phyloP scores from a whole-genome alignment of 2,329 filamentous ascomycete genomes.

The Ophiostoma piceae region DNA sequence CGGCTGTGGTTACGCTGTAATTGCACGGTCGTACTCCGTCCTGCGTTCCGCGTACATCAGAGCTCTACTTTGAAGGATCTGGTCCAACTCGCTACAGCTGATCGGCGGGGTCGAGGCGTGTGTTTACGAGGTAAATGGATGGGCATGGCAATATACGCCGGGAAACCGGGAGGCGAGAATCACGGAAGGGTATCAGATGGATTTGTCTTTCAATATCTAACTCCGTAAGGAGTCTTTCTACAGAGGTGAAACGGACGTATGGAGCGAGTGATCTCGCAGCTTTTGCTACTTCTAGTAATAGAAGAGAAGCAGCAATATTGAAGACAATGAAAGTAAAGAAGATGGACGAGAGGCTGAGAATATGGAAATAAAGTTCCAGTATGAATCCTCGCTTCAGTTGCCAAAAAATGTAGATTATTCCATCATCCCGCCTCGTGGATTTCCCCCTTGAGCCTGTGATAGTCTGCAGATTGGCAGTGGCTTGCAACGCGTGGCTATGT shows the following conservation, averaged over 20 bases:
- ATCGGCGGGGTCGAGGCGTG: not conserved
- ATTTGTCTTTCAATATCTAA: not conserved
- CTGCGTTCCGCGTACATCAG: not conserved
- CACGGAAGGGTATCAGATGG: not conserved
- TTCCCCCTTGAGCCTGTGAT: not conserved
- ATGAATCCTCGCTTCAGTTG: not conserved
- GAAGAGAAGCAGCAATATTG: not conserved
- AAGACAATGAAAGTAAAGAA: not conserved
- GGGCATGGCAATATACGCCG: not conserved
- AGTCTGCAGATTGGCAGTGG: not conserved
- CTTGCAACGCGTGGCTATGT: slow-evolving; percentile 5
- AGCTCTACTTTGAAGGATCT: not conserved
- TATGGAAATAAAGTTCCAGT: not conserved
- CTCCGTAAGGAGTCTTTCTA: not conserved
- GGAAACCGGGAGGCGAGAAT: not conserved
- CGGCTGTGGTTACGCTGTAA: not conserved
- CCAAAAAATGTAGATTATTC: not conserved
- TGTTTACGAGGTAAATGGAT: not conserved
- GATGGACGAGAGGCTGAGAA: not conserved
- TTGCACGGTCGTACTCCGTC: not conserved
- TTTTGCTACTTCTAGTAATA: not conserved
- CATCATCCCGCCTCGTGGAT: not conserved
- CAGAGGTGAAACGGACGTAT: not conserved
- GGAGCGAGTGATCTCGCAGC: slow-evolving; percentile 3
- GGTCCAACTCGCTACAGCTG: not conserved